phyloP scores from a whole-genome alignment of 2,329 filamentous ascomycete species.

The Monilinia vaccinii-corymbosi region DNA sequence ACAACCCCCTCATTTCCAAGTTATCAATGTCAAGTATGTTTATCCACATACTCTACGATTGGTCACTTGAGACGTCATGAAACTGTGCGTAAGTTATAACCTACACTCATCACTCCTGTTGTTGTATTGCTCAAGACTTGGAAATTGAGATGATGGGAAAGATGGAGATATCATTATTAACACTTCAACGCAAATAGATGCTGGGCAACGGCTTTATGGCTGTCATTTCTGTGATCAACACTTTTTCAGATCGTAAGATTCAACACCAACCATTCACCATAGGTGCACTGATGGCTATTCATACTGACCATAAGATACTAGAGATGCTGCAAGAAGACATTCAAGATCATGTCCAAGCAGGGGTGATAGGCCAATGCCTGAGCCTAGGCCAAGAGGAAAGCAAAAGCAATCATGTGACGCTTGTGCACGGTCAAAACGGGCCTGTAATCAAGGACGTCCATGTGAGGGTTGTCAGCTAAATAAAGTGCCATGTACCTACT shows the following conservation, averaged over 20 bases:
- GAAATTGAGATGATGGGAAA: background rate
- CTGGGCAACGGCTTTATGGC: background rate
- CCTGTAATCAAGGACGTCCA: slow-evolving; percentile 1
- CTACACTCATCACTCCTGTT: background rate
- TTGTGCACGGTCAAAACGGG: slow-evolving; percentile 8
- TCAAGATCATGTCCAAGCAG: slow-evolving; percentile 5
- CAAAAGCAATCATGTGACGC: slow-evolving; percentile 8
- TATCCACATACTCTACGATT: slow-evolving; percentile 4
- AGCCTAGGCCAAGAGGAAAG: slow-evolving; percentile 2
- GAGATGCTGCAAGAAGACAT: slow-evolving; percentile 9
- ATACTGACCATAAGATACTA: background rate
- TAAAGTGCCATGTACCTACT: background rate
- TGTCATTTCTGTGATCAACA: slow-evolving; percentile 3
- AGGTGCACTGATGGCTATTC: background rate
- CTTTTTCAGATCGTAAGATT: slow-evolving; percentile 3
- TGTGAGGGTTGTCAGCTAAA: background rate
- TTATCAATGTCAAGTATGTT: slow-evolving; percentile 4
- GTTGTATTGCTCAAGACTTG: background rate
- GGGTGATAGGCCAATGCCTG: background rate
- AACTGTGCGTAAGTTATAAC: background rate
- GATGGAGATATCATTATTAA: background rate
- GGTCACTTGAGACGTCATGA: slow-evolving; percentile 8
- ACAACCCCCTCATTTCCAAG: background rate
- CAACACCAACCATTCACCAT: background rate
- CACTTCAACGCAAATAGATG: background rate